These are phyloP conservation scores for Pycnococcus provasolii DNA, from an alignment of 139 green algal genomes.

Conservation along the genomic window DNA sequence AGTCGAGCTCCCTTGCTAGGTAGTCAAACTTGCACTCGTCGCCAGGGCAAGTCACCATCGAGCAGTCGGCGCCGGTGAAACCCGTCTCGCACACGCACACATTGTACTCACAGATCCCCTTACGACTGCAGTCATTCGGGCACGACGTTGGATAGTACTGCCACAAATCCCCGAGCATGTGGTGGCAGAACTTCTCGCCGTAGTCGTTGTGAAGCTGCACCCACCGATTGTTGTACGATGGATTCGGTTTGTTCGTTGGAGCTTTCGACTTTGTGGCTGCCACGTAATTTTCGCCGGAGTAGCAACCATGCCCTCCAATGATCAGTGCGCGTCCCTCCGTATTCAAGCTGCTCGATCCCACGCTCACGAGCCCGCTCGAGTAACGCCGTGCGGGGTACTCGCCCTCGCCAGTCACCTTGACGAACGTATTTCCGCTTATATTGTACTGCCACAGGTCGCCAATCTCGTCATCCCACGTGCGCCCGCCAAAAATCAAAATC, in stretches of 20 bases:
- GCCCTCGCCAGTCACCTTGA: constrained; percentile 6
- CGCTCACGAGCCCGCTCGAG: not conserved
- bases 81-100: constrained; percentile 9
- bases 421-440: constrained; percentile 4
- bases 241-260: not conserved
- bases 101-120: constrained; percentile 13
- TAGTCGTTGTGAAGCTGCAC: constrained; percentile 8
- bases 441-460: constrained; percentile 25
- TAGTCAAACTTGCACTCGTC: constrained; percentile 10
- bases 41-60: constrained; percentile 1
- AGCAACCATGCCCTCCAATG: constrained; percentile 16
- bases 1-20: not conserved
- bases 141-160: constrained; percentile 14
- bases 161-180: constrained; percentile 18
- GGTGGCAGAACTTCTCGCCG: constrained; percentile 15
- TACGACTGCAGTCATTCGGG: constrained; percentile 14
- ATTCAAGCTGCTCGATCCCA: not conserved
- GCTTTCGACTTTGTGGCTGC: not conserved
- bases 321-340: not conserved
- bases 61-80: constrained; percentile 16
- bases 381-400: constrained; percentile 15
- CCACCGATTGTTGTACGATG: not conserved
- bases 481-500: constrained; percentile 14
- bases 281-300: constrained; percentile 2
- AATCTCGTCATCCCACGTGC: constrained; percentile 23